These are phyloP conservation scores for Arachnomyces sp. DNA, from an alignment of 2,329 filamentous ascomycete species.

Conservation along the genomic window DNA sequence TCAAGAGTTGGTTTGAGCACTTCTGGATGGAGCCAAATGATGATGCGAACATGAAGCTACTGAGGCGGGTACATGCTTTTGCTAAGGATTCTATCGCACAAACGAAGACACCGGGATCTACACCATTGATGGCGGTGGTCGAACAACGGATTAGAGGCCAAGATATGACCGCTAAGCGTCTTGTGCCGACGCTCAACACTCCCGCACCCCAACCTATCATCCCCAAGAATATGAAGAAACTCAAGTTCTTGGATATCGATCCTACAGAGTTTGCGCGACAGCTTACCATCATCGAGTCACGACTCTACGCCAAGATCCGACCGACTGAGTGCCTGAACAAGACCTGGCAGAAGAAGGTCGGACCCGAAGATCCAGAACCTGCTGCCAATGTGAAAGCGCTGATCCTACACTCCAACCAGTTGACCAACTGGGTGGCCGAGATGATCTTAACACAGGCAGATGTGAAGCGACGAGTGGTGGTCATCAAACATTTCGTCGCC, in stretches of 20 bases:
- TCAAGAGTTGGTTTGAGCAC: conserved; percentile 97
- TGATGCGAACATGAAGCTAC: conserved; percentile 73
- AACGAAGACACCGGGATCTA: conserved; percentile 83
- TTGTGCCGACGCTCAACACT: conserved; percentile 77
- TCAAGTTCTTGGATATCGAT: conserved; percentile 97
- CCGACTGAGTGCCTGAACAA: conserved; percentile 95
- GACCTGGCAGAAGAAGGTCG: conserved; percentile 95
- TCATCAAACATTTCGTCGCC: conserved; percentile 96
- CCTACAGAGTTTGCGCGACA: conserved; percentile 94
- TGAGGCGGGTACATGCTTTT: conserved; percentile 83
- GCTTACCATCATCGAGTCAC: conserved; percentile 92
- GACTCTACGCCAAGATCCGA: conserved; percentile 90
- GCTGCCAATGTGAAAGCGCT: conserved; percentile 91
- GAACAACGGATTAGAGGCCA: conserved; percentile 84
- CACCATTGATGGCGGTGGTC: conserved; percentile 72
- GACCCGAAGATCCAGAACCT: conserved; percentile 64
- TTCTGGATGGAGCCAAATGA: conserved; percentile 96
- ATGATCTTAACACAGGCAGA: conserved; percentile 96
- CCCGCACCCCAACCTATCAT: conserved; percentile 81
- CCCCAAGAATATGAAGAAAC: conserved; percentile 98
- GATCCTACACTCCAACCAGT: conserved; percentile 94
- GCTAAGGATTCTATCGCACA: conserved; percentile 86
- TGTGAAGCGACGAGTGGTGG: conserved; percentile 89
- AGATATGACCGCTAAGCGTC: conserved; percentile 73
- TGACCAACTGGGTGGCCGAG: conserved; percentile 98